Evolutionary conservation across 202 grass and related monocot genomes (phyloP), one percentile per base, ranked within the genome.

Genomic region (Digitaria exilis): DNA sequence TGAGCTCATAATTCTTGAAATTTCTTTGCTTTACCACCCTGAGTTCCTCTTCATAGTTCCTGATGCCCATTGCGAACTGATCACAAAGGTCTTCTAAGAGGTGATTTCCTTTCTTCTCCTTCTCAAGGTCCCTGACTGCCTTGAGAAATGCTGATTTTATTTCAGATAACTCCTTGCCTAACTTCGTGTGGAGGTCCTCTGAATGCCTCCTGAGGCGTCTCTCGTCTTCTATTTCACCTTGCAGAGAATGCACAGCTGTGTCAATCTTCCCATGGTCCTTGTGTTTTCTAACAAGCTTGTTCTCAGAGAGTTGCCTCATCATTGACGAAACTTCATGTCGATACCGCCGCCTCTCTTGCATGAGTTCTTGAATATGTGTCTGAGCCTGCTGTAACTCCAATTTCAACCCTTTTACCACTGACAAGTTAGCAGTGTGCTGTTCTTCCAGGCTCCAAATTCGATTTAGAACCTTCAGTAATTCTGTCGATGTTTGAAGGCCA

Each of bases 401-500:
- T 82, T 88, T 94, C 44, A 97, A 81, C 24, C 82, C 60, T 35
- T 92, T 94, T 24, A 94, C 81, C 59, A 88, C 70, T 57, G 91
- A 92, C 65, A 87, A n/a, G 79, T 88, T 85, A 41, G 89, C 83
- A 48, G 85, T 82, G 10, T 97, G 91, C 67, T 97, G 89, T 73
- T 97, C 94, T 89, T 97, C 94, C 52, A 97, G 85, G 89, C 83
- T 92, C 91, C 94, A 97, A 75, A 94, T 94, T 59, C 94, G 85
- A 89, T 97, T 94, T 57, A 97, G 69, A 84, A 97, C 89, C 91
- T 97, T 94, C 73, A 97, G 77, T 52, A 97, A 76, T 75, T 97
- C 91, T 25, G 91, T 87, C 21, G 94, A 92, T 83, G 87, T 94
- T 82, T 88, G 90, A 39, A 94, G 89, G 42, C 54, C 81, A 88